Evolutionary conservation across 192 early-diverging fungal genomes (phyloP), one percentile per base, ranked within the genome.

Genomic region (Podila epigama): DNA sequence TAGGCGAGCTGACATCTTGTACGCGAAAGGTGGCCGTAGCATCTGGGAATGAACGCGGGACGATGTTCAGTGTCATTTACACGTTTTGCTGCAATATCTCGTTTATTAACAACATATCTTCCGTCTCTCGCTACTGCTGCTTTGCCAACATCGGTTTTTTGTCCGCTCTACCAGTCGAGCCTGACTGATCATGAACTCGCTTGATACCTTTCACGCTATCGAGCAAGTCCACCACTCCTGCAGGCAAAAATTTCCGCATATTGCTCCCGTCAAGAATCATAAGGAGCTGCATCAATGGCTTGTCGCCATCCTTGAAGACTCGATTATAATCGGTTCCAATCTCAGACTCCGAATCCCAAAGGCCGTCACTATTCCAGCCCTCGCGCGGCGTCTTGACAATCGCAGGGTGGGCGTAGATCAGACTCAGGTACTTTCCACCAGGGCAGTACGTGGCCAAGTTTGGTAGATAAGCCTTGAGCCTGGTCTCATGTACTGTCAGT

Each of bases 201-300:
- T 54, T 54, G 11, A 29, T 54, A 31, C 52, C 52, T 25, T 54
- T 54, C 52, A 54, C 52, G 32, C 52, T 54, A 29, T 54, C 52
- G 52, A 54, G 52, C 16, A 54, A 54, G 32, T 54, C 52, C 27
- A 54, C 52, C 52, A 54, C 52, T 32, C 52, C 52, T 29, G 27
- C 25, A 31, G 52, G 52, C 52, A 54, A 22, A 54, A 54, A 54
- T 22, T 54, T 32, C 32, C 52, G 27, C 52, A 54, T 54, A 54
- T 54, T 54, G 32, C 52, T 54, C 52, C 52, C 31, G 32, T 54
- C 52, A 54, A 54, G 27, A 29, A 54, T 54, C 52, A 54, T 54
- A 54, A 54, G 52, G 32, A 54, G 52, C 52, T 54, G 52, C 52
- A 54, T 54, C 52, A 54, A 54, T 54, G 52, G 52, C 32, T 54